phyloP scores from a whole-genome alignment of 2,329 filamentous ascomycete species.

The Pseudomassariella vexata region DNA sequence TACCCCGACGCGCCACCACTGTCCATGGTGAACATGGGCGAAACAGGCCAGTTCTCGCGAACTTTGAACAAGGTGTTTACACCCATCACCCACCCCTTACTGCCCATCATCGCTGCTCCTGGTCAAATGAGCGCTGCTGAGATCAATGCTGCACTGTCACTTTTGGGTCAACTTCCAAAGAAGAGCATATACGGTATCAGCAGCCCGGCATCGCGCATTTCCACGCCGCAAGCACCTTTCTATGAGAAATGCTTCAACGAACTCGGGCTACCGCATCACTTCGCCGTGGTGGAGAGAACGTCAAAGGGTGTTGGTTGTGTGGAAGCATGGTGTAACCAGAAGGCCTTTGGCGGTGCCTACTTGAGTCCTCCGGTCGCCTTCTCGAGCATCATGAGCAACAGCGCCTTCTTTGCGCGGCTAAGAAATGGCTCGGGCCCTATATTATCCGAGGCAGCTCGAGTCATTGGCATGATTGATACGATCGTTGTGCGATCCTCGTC shows the following conservation, averaged over 20 bases:
- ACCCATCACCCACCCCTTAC: slow-evolving; percentile 77
- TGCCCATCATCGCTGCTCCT: slow-evolving; percentile 79
- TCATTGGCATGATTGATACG: slow-evolving; percentile 77
- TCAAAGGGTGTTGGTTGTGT: slow-evolving; percentile 59
- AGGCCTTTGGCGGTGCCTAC: slow-evolving; percentile 76
- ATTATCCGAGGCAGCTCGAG: slow-evolving; percentile 69
- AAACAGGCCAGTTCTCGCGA: slow-evolving; percentile 77
- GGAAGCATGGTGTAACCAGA: slow-evolving; percentile 66
- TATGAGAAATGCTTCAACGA: slow-evolving; percentile 82
- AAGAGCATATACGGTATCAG: slow-evolving; percentile 77
- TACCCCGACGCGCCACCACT: slow-evolving; percentile 66
- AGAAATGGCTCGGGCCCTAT: slow-evolving; percentile 47
- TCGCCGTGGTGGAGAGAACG: slow-evolving; percentile 67
- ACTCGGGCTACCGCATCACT: slow-evolving; percentile 78
- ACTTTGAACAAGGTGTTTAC: slow-evolving; percentile 83
- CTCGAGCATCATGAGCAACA: slow-evolving; percentile 53
- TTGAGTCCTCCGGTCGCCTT: slow-evolving; percentile 66
- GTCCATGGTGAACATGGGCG: slow-evolving; percentile 82
- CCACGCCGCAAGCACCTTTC: slow-evolving; percentile 72
- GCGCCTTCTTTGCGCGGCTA: slow-evolving; percentile 43
- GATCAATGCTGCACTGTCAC: slow-evolving; percentile 73
- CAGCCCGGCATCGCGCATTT: slow-evolving; percentile 55
- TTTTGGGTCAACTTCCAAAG: slow-evolving; percentile 75
- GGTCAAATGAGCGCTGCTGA: slow-evolving; percentile 82
- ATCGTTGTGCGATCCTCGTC: slow-evolving; percentile 58